Evolutionary conservation across 2,329 filamentous ascomycete species (phyloP), one percentile per base, ranked within the genome.

Genomic region (Aspergillus viridinutans): DNA sequence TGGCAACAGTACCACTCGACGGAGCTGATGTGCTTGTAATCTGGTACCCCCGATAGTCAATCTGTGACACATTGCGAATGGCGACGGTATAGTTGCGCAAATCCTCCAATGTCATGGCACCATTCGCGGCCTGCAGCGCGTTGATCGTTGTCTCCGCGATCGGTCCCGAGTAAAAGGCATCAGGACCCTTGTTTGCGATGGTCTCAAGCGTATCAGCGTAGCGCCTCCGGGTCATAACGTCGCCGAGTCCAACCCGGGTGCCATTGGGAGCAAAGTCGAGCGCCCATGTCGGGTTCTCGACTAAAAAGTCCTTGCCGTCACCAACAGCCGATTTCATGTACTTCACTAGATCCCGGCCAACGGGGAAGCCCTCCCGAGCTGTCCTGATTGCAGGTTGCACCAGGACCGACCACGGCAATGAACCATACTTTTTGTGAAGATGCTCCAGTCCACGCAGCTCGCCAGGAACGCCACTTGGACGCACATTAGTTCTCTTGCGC

Each of bases 251-350:
- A 0, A 96, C 66, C 2, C 90, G 78, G 0, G 82, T 87, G 3
- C 92, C 93, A 58, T 92, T 86, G 0, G 91, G 91, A 2, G 91
- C 92, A 76, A 97, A 97, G 69, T 97, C 93, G 50, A 89, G 72
- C 0, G 92, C 90, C 88, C 91, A 97, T 3, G 85, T 83, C 0
- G 88, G 86, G 56, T 97, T 85, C 3, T 89, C 80, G 0, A 86
- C 77, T 0, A 97, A 76, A 66, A 96, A 96, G 63, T 90, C 81
- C 50, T 81, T 73, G 7, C 78, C 64, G 55, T 57, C 72, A 57
- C 69, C 71, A 56, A 78, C 78, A 0, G 81, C 83, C 3, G 71
- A 77, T 0, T 78, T 69, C 83, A 96, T 93, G 67, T 93, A 93
- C 8, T 79, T 80, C 23, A 91, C 81, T 23, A 92, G 77, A 69